phyloP scores from a whole-genome alignment of 1,284 basidiomycete species.

The Leccinum colubrinum region DNA sequence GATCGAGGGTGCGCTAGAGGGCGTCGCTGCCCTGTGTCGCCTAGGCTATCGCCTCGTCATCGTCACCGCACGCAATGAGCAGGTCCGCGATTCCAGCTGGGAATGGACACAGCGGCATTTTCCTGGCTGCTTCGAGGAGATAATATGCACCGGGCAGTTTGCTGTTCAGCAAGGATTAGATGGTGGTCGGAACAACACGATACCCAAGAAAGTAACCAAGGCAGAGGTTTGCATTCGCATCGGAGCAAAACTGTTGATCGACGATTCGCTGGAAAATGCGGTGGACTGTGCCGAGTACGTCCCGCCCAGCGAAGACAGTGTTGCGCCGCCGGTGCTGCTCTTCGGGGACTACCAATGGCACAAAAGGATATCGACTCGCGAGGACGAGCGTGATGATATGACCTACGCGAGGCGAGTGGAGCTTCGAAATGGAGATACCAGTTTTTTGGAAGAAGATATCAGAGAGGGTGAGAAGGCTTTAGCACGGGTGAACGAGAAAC shows the following conservation, averaged over 20 bases:
- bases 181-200: constrained; percentile 36
- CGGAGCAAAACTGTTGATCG: constrained; percentile 64
- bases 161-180: constrained; percentile 30
- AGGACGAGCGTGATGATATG: constrained; percentile 52
- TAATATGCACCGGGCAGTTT: constrained; percentile 79
- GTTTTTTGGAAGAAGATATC: constrained; percentile 58
- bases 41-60: constrained; percentile 71
- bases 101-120: constrained; percentile 67
- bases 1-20: constrained; percentile 66
- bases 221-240: constrained; percentile 69
- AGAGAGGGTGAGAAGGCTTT: constrained; percentile 17
- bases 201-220: constrained; percentile 64
- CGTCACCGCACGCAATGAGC: constrained; percentile 68
- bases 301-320: constrained; percentile 19
- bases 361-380: constrained; percentile 40
- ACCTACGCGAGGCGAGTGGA: constrained; percentile 56
- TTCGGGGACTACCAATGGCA: constrained; percentile 84
- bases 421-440: constrained; percentile 41
- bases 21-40: constrained; percentile 50
- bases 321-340: constrained; percentile 55
- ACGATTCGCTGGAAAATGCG: constrained; percentile 80
- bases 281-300: constrained; percentile 47
- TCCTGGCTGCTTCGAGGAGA: constrained; percentile 63
- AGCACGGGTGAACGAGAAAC: constrained; percentile 32
- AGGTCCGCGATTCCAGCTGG: constrained; percentile 59